A percentile compares a stretch with the other conserved stretches of the same genome.
Conservation (phyloP, 768 basidiomycete genomes). For the Auriscalpium orientale region DNA sequence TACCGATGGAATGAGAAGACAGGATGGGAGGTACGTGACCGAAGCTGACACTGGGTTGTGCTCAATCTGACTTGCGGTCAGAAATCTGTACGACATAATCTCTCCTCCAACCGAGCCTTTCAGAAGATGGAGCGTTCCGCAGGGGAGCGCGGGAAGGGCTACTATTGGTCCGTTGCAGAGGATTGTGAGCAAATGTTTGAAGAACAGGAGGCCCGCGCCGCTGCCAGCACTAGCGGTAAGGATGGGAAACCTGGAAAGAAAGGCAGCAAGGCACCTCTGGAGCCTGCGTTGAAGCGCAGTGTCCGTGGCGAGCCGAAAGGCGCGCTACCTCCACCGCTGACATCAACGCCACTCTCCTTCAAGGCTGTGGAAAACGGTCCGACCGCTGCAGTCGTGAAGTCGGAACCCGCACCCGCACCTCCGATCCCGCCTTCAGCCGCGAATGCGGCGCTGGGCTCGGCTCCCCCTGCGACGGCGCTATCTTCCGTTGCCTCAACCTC, state of each 20-base stretch:
- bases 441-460: constrained; percentile 15
- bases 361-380: constrained; percentile 26
- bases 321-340: constrained; percentile 60
- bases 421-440: constrained; percentile 14
- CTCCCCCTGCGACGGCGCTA: constrained; percentile 17
- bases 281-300: constrained; percentile 64
- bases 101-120: constrained; percentile 91
- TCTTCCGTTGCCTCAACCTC: not conserved
- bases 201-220: constrained; percentile 51
- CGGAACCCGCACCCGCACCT: constrained; percentile 12
- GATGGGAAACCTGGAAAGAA: not conserved
- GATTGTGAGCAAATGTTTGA: constrained; percentile 59
- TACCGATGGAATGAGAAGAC: constrained; percentile 76
- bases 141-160: constrained; percentile 86
- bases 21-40: constrained; percentile 78
- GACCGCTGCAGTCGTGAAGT: constrained; percentile 16
- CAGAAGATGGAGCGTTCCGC: constrained; percentile 81
- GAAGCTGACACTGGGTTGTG: constrained; percentile 1
- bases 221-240: constrained; percentile 15
- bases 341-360: constrained; percentile 51
- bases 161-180: constrained; percentile 88
- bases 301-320: constrained; percentile 57
- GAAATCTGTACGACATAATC: constrained; percentile 91
- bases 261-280: constrained; percentile 28
- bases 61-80: constrained; percentile 4